Evolutionary conservation across 176 grass and related monocot species (phyloP), one percentile per base, ranked within the genome.

Genomic region (Oryza meyeriana): DNA sequence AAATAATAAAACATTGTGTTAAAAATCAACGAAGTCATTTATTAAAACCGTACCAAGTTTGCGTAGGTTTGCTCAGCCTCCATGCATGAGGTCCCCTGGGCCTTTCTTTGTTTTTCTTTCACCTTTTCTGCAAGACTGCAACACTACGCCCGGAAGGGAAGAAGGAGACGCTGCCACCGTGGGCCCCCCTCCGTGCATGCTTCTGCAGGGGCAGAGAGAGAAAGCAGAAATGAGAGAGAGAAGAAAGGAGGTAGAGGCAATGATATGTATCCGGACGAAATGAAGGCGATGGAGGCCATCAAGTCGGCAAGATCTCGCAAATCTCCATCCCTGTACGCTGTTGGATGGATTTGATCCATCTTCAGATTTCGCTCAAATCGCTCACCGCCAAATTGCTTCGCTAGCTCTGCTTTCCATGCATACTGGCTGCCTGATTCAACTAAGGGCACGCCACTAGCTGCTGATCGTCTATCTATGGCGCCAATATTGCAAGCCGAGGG

Each of bases 251-350:
- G n/a, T n/a, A n/a, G 8, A 66, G 13, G 71, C 44, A 74, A 33
- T 33, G 44, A 74, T 33, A 22, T 13, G 44, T 32, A 50, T 31
- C 22, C 42, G 27, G 27, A 74, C 44, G 44, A 52, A 9, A 13
- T 8, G 68, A 3, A 38, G 16, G 1, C 3, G 9, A 13, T 1
- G 9, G 44, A 3, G 29, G 31, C 14, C 78, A 71, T 80, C 77
- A 80, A 35, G 69, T 83, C 69, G 39, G 2, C 39, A 8, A 64
- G 69, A 82, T 82, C 62, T 68, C 16, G 45, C 62, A 44, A 84
- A 84, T 84, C 72, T 42, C 72, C 25, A 26, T 67, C 44, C 52
- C n/a, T n/a, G n/a, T n/a, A n/a, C n/a, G n/a, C n/a, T n/a, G n/a
- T n/a, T n/a, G n/a, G n/a, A n/a, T n/a, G n/a, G n/a, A n/a, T n/a